Evolutionary conservation across 2,329 filamentous ascomycete species (phyloP), one percentile per base, ranked within the genome.

Genomic region (Xylariaceae sp.): DNA sequence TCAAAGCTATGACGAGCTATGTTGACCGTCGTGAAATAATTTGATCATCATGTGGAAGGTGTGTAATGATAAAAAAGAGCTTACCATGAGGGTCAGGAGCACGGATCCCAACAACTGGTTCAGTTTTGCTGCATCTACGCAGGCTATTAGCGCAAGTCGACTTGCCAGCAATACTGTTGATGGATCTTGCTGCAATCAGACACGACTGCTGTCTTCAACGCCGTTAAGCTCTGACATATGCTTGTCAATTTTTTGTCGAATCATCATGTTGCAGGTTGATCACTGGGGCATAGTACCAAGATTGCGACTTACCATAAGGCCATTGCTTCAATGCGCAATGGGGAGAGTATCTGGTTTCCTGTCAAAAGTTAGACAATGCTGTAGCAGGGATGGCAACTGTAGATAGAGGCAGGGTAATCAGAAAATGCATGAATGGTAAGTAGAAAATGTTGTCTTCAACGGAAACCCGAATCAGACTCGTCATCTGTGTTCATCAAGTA

Each of bases 221-320:
- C 67, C 58, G 58, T 59, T 44, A 66, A 71, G 77, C 87, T 93
- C 80, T 73, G 87, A 93, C 86, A 93, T 93, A 93, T 93, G 86
- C 86, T 93, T 93, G 87, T 93, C 86, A 77, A 78, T 81, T 69
- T 74, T 68, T 70, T 75, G 81, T 87, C 76, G 70, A 61, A 73
- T 92, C 85, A 92, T 92, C 86, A 92, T 77, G 53, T 50, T 62
- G 59, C 52, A 52, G 40, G 21, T 19, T 25, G 35, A 36, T 26
- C 33, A 17, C n/a, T n/a, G n/a, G n/a, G n/a, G n/a, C n/a, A n/a
- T n/a, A n/a, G n/a, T n/a, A n/a, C n/a, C n/a, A n/a, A n/a, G n/a
- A n/a, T n/a, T n/a, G n/a, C n/a, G n/a, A n/a, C n/a, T n/a, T n/a
- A n/a, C n/a, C n/a, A n/a, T n/a, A n/a, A n/a, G n/a, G n/a, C n/a